phyloP scores from a whole-genome alignment of 2,329 filamentous ascomycete species.

The Fusarium sacchari region DNA sequence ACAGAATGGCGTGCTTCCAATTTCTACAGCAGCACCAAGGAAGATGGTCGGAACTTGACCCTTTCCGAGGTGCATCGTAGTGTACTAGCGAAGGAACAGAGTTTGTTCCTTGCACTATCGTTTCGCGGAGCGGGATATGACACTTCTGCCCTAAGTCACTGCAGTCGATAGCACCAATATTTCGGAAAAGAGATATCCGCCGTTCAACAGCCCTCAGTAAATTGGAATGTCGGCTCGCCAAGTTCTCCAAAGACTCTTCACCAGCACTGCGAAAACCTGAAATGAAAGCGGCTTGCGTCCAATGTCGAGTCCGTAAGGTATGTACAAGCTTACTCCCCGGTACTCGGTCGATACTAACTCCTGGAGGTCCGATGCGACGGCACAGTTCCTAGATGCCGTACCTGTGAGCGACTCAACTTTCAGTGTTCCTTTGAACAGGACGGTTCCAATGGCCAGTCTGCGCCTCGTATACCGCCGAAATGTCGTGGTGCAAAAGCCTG shows the following conservation, averaged over 20 bases:
- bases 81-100: neutral
- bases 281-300: conserved; percentile 45
- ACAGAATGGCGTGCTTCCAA: conserved; percentile 35
- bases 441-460: conserved; percentile 35
- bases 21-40: neutral
- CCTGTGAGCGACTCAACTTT: conserved; percentile 41
- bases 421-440: conserved; percentile 45
- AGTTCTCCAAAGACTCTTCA: neutral
- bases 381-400: conserved; percentile 39
- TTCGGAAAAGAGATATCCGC: neutral
- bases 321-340: conserved; percentile 11
- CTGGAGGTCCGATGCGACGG: conserved; percentile 45
- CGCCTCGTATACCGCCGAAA: conserved; percentile 42
- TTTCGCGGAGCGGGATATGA: neutral
- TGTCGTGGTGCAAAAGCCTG: conserved; percentile 43
- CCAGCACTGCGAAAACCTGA: neutral
- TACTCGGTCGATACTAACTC: conserved; percentile 40
- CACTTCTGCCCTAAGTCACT: neutral
- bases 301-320: conserved; percentile 45
- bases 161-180: neutral
- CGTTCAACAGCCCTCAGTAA: neutral
- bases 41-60: neutral
- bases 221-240: neutral
- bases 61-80: neutral
- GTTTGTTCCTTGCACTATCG: neutral